Conservation (phyloP, 2,329 filamentous ascomycete genomes). For the Colletotrichum nymphaeae region DNA sequence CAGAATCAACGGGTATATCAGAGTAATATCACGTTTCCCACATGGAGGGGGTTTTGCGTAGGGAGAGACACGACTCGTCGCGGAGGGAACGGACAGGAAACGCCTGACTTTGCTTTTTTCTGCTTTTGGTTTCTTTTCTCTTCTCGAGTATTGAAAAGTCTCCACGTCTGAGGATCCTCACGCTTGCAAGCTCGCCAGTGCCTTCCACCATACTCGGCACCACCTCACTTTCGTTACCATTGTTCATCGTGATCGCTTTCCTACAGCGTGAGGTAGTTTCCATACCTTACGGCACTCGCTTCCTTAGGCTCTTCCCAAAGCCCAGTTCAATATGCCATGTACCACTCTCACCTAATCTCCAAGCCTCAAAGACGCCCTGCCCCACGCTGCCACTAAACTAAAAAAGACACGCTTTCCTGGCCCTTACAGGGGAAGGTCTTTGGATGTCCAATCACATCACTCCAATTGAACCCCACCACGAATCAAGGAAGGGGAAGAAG, state of each 20-base stretch:
- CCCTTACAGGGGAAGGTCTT: neutral
- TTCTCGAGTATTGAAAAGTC: neutral
- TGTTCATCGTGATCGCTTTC: neutral
- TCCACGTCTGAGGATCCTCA: constrained; percentile 4
- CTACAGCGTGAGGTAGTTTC: neutral
- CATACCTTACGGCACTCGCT: neutral
- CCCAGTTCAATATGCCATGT: neutral
- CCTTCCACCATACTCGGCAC: neutral
- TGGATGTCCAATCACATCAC: too few relatives aligned
- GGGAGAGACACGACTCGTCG: neutral
- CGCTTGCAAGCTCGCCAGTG: neutral
- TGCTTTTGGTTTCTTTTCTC: neutral
- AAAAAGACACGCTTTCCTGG: neutral
- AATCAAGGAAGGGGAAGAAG: too few relatives aligned
- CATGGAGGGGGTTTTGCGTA: neutral
- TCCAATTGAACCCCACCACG: too few relatives aligned
- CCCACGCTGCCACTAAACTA: neutral
- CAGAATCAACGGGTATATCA: neutral
- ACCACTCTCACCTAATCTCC: neutral
- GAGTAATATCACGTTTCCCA: neutral
- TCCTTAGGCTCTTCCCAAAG: neutral
- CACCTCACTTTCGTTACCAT: neutral
- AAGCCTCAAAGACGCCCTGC: neutral
- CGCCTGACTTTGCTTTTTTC: neutral
- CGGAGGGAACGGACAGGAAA: neutral